phyloP scores from a whole-genome alignment of 257 asterid genomes.

The Striga asiatica region DNA sequence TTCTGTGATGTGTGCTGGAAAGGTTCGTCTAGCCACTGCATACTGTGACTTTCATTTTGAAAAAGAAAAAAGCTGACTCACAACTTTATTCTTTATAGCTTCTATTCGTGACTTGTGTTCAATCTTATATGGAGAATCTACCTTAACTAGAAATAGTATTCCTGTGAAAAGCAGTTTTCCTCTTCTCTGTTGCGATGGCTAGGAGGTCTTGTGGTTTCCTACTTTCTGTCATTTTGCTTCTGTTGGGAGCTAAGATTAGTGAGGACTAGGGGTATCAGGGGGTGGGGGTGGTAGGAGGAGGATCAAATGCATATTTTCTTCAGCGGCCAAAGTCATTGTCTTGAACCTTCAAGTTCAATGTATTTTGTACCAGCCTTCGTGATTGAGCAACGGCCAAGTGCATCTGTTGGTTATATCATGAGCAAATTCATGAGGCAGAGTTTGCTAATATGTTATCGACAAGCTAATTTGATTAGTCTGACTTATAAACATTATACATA shows the following conservation, averaged over 20 bases:
- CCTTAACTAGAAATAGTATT: not conserved
- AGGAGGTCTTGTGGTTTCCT: not conserved
- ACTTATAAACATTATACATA: too few relatives aligned
- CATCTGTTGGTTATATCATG: too few relatives aligned
- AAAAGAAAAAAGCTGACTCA: constrained; percentile 3
- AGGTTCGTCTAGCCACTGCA: constrained; percentile 32
- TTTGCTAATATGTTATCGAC: too few relatives aligned
- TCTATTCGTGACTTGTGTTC: constrained; percentile 10
- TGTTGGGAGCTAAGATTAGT: not conserved
- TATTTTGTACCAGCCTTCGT: too few relatives aligned
- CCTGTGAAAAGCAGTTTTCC: not conserved
- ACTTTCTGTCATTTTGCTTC: not conserved
- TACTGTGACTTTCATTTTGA: constrained; percentile 7
- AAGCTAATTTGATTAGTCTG: too few relatives aligned
- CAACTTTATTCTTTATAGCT: not conserved
- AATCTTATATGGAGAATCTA: not conserved
- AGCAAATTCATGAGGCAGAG: too few relatives aligned
- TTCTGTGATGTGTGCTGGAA: constrained; percentile 79
- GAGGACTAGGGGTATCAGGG: too few relatives aligned
- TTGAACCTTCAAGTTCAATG: too few relatives aligned
- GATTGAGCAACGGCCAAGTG: too few relatives aligned
- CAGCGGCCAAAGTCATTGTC: too few relatives aligned
- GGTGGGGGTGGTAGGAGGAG: too few relatives aligned
- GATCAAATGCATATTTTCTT: too few relatives aligned
- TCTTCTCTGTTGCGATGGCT: constrained; percentile 1